These are phyloP conservation scores for Diospyros lotus DNA, from an alignment of 148 eudicot species.

Conservation along the genomic window DNA sequence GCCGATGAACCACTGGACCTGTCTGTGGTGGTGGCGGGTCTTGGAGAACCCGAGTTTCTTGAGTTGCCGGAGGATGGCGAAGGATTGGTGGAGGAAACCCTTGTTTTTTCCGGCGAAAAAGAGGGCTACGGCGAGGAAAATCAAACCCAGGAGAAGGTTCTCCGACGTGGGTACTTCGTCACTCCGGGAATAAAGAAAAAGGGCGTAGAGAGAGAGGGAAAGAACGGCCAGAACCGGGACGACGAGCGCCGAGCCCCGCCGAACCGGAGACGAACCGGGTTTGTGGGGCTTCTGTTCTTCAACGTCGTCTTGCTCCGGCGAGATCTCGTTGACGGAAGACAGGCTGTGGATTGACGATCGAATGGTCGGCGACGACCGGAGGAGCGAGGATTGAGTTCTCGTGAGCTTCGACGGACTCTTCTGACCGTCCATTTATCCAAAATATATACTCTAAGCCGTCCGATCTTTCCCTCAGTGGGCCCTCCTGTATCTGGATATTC, in stretches of 20 bases:
- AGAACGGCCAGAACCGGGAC: constrained; percentile 14
- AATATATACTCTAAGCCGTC: neutral
- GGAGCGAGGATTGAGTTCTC: constrained; percentile 72
- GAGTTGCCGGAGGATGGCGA: constrained; percentile 14
- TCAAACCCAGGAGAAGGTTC: constrained; percentile 47
- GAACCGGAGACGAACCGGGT: constrained; percentile 15
- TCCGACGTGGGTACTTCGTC: constrained; percentile 53
- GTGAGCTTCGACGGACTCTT: constrained; percentile 57
- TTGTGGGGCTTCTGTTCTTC: constrained; percentile 43
- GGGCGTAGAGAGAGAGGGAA: constrained; percentile 28
- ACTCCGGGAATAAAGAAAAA: constrained; percentile 30
- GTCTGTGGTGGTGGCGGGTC: constrained; percentile 25
- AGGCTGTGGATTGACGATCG: constrained; percentile 74
- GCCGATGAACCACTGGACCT: constrained; percentile 80
- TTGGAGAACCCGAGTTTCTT: constrained; percentile 17
- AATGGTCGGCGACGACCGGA: constrained; percentile 81
- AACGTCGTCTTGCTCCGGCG: constrained; percentile 28
- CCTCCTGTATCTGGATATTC: constrained; percentile 33
- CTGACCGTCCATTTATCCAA: constrained; percentile 46
- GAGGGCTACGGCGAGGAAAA: constrained; percentile 49
- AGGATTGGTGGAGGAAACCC: constrained; percentile 19
- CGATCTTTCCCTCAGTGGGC: constrained; percentile 13
- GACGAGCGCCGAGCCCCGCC: constrained; percentile 2
- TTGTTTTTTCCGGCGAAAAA: constrained; percentile 49
- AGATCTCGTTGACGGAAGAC: constrained; percentile 34